Conservation (phyloP, 164 flowering plant genomes). For the Nymphaea colorata region DNA sequence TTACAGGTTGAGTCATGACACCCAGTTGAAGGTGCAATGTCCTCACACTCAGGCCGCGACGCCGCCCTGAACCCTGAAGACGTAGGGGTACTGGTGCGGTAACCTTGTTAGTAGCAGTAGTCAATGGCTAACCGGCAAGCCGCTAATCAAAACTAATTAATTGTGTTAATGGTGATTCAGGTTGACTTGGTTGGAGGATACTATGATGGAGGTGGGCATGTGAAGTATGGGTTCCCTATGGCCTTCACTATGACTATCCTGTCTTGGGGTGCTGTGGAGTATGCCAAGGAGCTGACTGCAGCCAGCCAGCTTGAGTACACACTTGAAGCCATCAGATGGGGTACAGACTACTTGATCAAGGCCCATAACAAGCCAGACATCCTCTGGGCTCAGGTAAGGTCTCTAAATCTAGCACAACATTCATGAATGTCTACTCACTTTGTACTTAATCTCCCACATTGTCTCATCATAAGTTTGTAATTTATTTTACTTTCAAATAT, state of each 20-base stretch:
- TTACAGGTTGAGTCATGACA: no score
- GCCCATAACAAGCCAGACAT: constrained; percentile 53
- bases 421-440: no score
- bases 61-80: no score
- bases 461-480: no score
- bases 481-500: no score
- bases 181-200: constrained; percentile 74
- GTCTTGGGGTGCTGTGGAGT: constrained; percentile 44
- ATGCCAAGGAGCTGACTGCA: constrained; percentile 30
- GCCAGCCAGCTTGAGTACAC: constrained; percentile 41
- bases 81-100: no score
- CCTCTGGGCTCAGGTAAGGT: constrained; percentile 57
- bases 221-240: constrained; percentile 77
- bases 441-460: no score
- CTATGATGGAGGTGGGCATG: constrained; percentile 86
- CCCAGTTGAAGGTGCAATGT: no score
- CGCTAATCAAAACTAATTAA: no score
- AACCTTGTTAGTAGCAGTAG: no score
- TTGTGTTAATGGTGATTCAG: constrained; percentile 10
- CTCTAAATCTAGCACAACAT: not conserved
- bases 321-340: constrained; percentile 50
- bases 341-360: constrained; percentile 70
- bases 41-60: no score
- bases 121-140: no score
- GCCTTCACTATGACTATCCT: constrained; percentile 73